A percentile compares a stretch with the other conserved stretches of the same genome.
Evolutionary conservation across 2,329 filamentous ascomycete genomes (phyloP).

Genomic region (Rosellinia necatrix): DNA sequence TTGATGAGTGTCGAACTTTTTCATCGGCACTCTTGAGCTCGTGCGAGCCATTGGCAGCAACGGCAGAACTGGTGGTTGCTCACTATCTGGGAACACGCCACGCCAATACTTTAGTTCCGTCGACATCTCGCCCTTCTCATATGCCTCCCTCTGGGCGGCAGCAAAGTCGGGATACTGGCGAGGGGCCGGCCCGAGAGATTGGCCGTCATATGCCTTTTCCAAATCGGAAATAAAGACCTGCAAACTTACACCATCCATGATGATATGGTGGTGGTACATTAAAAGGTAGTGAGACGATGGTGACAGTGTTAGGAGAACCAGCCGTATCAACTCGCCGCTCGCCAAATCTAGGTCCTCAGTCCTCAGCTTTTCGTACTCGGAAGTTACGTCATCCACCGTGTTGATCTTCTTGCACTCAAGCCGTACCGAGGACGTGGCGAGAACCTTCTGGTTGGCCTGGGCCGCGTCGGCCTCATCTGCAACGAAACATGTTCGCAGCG

Average conservation of each 20-base stretch:
- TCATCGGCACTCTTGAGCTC: constrained; percentile 30
- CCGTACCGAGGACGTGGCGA: constrained; percentile 31
- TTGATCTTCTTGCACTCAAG: constrained; percentile 35
- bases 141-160: constrained; percentile 36
- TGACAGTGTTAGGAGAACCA: constrained; percentile 43
- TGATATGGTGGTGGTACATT: constrained; percentile 53
- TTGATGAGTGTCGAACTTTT: constrained; percentile 27
- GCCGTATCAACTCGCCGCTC: constrained; percentile 41
- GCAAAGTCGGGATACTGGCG: constrained; percentile 46
- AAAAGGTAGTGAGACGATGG: constrained; percentile 46
- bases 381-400: constrained; percentile 33
- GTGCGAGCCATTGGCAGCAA: constrained; percentile 40
- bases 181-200: constrained; percentile 27
- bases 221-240: constrained; percentile 51
- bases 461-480: constrained; percentile 29
- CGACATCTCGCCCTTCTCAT: constrained; percentile 36
- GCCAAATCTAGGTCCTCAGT: constrained; percentile 46
- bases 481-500: constrained; percentile 42
- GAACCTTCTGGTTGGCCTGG: constrained; percentile 35
- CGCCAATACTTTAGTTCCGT: constrained; percentile 44
- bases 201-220: constrained; percentile 47
- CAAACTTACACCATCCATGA: constrained; percentile 53
- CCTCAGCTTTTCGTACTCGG: constrained; percentile 40
- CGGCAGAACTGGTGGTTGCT: constrained; percentile 37
- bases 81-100: constrained; percentile 27